Percentiles rank a stretch among this genome's conserved stretches.
Conservation (phyloP, 495 filamentous ascomycete species). For the Penicillium steckii region DNA sequence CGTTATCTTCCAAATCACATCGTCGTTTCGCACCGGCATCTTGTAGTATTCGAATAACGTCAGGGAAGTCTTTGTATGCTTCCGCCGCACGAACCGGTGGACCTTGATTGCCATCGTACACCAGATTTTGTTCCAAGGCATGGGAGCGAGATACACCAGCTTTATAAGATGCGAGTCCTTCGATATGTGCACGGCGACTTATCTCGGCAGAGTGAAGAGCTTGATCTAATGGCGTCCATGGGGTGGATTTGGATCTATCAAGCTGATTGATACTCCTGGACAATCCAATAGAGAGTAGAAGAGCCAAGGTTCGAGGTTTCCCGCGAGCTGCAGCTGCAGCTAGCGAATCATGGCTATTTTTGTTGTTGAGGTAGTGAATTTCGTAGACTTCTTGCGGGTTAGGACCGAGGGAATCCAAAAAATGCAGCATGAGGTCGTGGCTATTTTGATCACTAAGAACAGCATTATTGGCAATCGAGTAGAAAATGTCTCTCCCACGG, state of each 20-base stretch:
- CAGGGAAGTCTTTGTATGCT: slow-evolving; percentile 8
- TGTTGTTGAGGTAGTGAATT: slow-evolving; percentile 3
- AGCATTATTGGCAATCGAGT: slow-evolving; percentile 14
- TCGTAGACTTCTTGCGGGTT: slow-evolving; percentile 4
- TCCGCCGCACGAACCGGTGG: slow-evolving; percentile 13
- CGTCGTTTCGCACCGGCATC: slow-evolving; percentile 7
- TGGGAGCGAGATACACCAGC: not conserved
- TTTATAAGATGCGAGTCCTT: slow-evolving; percentile 10
- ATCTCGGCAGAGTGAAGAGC: slow-evolving; percentile 11
- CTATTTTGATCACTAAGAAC: slow-evolving; percentile 10
- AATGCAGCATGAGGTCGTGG: slow-evolving; percentile 8
- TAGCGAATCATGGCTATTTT: slow-evolving; percentile 7
- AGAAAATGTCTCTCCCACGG: slow-evolving; percentile 12
- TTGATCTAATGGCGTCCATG: slow-evolving; percentile 10
- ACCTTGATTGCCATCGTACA: slow-evolving; percentile 12
- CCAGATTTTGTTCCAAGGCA: slow-evolving; percentile 3
- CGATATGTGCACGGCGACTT: slow-evolving; percentile 10
- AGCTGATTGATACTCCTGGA: slow-evolving; percentile 3
- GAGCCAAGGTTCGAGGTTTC: slow-evolving; percentile 7
- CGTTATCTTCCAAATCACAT: slow-evolving; percentile 9
- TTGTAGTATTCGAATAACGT: slow-evolving; percentile 8
- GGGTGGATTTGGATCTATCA: slow-evolving; percentile 5
- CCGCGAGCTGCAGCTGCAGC: slow-evolving; percentile 9
- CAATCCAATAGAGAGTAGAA: slow-evolving; percentile 10
- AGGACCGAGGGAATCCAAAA: slow-evolving; percentile 1